Evolutionary conservation across 257 asterid species (phyloP), one percentile per base, ranked within the genome.

Genomic region (Linderniella brevidens): DNA sequence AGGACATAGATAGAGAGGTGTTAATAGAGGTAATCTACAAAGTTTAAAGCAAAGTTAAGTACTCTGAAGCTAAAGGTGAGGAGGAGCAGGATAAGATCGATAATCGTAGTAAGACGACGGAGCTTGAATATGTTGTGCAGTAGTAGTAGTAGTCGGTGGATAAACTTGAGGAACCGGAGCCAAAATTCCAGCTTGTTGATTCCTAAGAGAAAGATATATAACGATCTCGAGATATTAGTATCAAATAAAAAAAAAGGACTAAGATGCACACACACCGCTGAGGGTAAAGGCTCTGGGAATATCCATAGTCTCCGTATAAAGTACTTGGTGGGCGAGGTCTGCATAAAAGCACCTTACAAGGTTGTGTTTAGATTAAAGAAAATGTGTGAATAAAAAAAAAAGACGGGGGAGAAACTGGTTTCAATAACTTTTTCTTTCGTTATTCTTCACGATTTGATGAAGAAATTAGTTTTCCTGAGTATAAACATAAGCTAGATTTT

Each of bases 221-320:
- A 1, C 19, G 16, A 37, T 45, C 8, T 15, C 19, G 45, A 35
- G 4, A 20, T 1, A 1, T 17, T 8, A 13, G 19, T 9, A 0
- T 14, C n/a, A 19, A 4, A 32, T 15, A 13, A 11, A 13, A 5
- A 29, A 13, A 8, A 18, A 14, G 48, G 14, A 32, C 11, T 25
- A 45, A 10, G 12, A 45, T 15, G 11, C 18, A 55, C 4, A 9
- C 9, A 16, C 47, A 73, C 87, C 82, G 70, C 73, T 62, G 73
- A 37, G 84, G 17, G 58, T 78, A 68, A 55, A 65, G 72, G 46
- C 75, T 85, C 57, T 69, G 74, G 35, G 63, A 51, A 19, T 73
- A 77, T 49, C 69, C 79, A 46, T 78, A 86, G 44, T 79, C 80
- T 69, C 69, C 93, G 67, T 71, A 65, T 48, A 69, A 49, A 19